A percentile compares a stretch with the other conserved stretches of the same genome.
Evolutionary conservation across 805 yeast species (phyloP).

Genomic region (Dipodascopsis uninucleata): DNA sequence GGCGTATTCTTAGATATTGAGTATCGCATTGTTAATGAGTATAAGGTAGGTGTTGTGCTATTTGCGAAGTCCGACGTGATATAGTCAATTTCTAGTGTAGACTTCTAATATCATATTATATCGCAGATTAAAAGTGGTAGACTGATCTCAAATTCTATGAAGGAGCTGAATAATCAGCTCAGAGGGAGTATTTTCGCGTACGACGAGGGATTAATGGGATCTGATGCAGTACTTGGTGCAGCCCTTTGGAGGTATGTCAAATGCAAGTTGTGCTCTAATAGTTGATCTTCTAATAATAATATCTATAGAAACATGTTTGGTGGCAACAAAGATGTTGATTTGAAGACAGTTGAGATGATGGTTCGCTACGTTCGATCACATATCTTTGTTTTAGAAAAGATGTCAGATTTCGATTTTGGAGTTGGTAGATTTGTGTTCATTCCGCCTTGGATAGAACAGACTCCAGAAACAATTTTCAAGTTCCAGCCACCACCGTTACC

Average conservation of each 20-base stretch:
- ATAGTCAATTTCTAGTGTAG: no score
- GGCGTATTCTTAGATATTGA: conserved; percentile 88
- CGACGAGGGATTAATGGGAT: conserved; percentile 88
- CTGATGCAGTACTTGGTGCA: conserved; percentile 45
- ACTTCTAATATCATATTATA: no score
- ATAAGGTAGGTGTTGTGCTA: conserved; percentile 51
- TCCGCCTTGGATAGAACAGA: conserved; percentile 73
- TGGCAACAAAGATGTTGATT: conserved; percentile 65
- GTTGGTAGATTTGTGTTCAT: conserved; percentile 83
- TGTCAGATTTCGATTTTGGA: conserved; percentile 90
- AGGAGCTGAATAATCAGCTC: conserved; percentile 85
- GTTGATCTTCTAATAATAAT: conserved; percentile 39
- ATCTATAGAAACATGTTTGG: conserved; percentile 75
- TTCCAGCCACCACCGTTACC: conserved; percentile 24
- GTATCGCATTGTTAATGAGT: conserved; percentile 74
- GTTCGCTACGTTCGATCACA: conserved; percentile 90
- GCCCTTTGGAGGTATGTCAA: conserved; percentile 39
- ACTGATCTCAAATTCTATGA: conserved; percentile 78
- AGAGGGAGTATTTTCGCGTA: conserved; percentile 86
- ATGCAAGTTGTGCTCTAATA: no score
- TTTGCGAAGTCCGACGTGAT: no score
- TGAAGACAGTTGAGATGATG: conserved; percentile 78
- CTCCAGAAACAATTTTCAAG: conserved; percentile 37
- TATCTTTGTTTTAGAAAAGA: conserved; percentile 76
- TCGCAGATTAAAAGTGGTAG: conserved; percentile 63